phyloP scores from a whole-genome alignment of 805 yeast genomes.

The Candida orba region DNA sequence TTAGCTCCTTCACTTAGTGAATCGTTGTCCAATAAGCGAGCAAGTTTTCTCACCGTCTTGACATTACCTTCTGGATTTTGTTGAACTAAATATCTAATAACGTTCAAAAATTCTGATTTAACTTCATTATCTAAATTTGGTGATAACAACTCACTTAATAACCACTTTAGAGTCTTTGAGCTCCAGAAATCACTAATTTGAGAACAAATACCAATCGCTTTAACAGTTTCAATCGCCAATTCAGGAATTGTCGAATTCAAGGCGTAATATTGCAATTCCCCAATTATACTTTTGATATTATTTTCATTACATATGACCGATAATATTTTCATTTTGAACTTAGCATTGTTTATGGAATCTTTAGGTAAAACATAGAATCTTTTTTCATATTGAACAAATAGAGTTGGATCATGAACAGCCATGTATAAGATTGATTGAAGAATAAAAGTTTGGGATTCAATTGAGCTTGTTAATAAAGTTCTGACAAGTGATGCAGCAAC shows the following conservation, averaged over 20 bases:
- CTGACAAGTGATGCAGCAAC: constrained; percentile 47
- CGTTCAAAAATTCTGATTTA: constrained; percentile 61
- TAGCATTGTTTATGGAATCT: constrained; percentile 40
- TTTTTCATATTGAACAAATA: constrained; percentile 31
- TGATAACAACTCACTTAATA: constrained; percentile 40
- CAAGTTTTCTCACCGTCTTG: constrained; percentile 47
- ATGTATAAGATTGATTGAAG: constrained; percentile 40
- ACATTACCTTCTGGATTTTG: constrained; percentile 46
- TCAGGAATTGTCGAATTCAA: constrained; percentile 20
- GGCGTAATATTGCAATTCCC: constrained; percentile 59
- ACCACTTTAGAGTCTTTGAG: constrained; percentile 54
- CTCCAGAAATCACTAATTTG: constrained; percentile 42
- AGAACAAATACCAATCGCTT: constrained; percentile 56
- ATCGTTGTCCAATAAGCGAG: constrained; percentile 25
- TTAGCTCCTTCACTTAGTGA: constrained; percentile 44
- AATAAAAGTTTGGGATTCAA: constrained; percentile 31
- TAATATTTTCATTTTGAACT: constrained; percentile 53
- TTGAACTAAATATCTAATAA: constrained; percentile 67
- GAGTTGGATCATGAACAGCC: constrained; percentile 30
- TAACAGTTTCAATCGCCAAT: constrained; percentile 42
- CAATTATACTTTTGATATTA: constrained; percentile 44
- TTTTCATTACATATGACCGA: constrained; percentile 48
- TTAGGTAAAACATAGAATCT: constrained; percentile 50
- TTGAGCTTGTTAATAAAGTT: constrained; percentile 28
- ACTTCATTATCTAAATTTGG: constrained; percentile 24